Evolutionary conservation across 2,329 filamentous ascomycete genomes (phyloP).

Genomic region (Aschersonia sp.): DNA sequence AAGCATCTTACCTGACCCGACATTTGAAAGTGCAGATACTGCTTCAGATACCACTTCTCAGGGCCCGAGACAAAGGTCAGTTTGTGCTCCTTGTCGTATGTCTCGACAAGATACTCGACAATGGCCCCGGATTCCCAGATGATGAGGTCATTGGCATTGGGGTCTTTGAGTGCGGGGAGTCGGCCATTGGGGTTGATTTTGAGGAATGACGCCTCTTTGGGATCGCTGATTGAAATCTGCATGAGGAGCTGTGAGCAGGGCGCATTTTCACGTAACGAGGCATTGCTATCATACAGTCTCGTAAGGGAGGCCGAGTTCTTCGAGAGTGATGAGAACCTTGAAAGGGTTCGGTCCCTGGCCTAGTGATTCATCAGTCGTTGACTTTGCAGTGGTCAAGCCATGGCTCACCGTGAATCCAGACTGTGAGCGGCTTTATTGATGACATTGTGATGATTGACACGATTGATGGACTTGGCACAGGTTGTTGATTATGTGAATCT

Average conservation of each 20-base stretch:
- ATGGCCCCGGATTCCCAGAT: conserved; percentile 15
- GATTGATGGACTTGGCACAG: neutral
- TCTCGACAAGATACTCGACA: conserved; percentile 15
- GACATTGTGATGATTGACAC: conserved; percentile 1
- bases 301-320: conserved; percentile 22
- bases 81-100: conserved; percentile 13
- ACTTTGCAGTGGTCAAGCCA: neutral
- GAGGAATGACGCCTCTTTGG: conserved; percentile 11
- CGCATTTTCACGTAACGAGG: too few species aligned
- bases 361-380: conserved; percentile 1
- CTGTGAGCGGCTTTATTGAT: conserved; percentile 7
- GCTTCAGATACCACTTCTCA: conserved; percentile 17
- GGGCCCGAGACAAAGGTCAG: conserved; percentile 9
- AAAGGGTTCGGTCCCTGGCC: conserved; percentile 15
- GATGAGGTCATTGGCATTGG: conserved; percentile 15
- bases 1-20: conserved; percentile 16
- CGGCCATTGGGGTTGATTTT: conserved; percentile 21
- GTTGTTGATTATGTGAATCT: too few species aligned
- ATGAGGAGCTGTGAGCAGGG: neutral
- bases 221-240: conserved; percentile 10
- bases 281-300: conserved; percentile 8
- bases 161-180: conserved; percentile 18
- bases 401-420: conserved; percentile 6
- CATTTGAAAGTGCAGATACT: conserved; percentile 22
- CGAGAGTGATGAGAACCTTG: conserved; percentile 19